Evolutionary conservation across 805 yeast species (phyloP).

Genomic region (Lachancea cidri): DNA sequence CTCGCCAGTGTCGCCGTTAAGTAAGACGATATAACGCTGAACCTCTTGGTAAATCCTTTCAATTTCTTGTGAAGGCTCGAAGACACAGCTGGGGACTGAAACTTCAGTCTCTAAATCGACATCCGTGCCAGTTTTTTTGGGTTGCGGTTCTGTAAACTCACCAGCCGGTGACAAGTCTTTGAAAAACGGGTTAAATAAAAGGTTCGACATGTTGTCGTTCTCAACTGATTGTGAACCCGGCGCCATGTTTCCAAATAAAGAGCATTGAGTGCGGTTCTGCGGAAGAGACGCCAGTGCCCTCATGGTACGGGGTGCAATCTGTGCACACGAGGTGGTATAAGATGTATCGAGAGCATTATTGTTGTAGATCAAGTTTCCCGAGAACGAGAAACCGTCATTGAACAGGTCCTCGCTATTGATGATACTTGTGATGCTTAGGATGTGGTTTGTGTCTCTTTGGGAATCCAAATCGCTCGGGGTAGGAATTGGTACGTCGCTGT

Average conservation of each 20-base stretch:
- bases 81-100: not conserved
- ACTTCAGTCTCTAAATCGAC: not conserved
- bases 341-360: conserved; percentile 7
- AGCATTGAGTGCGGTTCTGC: conserved; percentile 1
- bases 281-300: conserved; percentile 17
- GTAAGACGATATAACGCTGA: conserved; percentile 8
- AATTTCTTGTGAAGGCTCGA: conserved; percentile 1
- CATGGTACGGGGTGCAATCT: conserved; percentile 32
- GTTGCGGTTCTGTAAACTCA: not conserved
- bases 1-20: conserved; percentile 9
- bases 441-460: conserved; percentile 2
- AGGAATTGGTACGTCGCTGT: not conserved
- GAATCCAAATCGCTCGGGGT: conserved; percentile 3
- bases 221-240: not conserved
- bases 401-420: conserved; percentile 6
- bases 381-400: conserved; percentile 8
- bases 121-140: not conserved
- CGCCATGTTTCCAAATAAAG: conserved; percentile 1
- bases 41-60: conserved; percentile 8
- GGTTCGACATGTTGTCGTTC: conserved; percentile 1
- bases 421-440: conserved; percentile 8
- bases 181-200: not conserved
- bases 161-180: not conserved
- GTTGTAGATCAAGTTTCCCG: conserved; percentile 9
- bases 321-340: conserved; percentile 29